Conservation (phyloP, 2,329 filamentous ascomycete genomes). For the Claviceps digitariae region DNA sequence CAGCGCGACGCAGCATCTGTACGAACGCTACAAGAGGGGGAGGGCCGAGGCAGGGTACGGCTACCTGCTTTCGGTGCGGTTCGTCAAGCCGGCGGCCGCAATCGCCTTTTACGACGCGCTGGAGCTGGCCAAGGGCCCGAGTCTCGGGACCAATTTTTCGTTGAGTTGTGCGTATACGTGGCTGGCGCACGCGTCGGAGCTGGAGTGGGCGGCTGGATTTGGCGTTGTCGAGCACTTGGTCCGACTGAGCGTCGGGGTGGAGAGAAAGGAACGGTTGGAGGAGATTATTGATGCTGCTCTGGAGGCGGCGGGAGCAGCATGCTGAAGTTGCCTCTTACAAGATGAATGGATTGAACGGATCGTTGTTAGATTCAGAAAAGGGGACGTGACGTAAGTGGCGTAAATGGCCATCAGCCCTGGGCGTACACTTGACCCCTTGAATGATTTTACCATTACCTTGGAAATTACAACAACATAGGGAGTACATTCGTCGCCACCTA, state of each 20-base stretch:
- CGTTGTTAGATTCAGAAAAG: no score
- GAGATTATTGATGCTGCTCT: neutral
- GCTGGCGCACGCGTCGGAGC: conserved; percentile 23
- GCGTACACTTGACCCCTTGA: no score
- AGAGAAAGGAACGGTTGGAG: conserved; percentile 11
- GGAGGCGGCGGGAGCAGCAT: neutral
- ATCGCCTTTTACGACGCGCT: conserved; percentile 34
- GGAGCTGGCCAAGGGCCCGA: conserved; percentile 33
- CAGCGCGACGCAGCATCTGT: conserved; percentile 19
- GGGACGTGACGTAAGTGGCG: no score
- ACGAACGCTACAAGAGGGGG: conserved; percentile 17
- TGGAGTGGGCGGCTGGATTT: conserved; percentile 23
- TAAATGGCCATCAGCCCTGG: no score
- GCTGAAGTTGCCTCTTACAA: neutral
- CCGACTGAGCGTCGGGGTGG: conserved; percentile 30
- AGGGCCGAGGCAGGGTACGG: conserved; percentile 29
- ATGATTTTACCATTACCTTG: no score
- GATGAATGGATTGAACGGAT: no score
- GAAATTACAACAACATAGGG: no score
- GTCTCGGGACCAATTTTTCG: conserved; percentile 36
- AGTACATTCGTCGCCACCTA: no score
- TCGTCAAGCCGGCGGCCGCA: conserved; percentile 22
- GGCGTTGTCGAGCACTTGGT: conserved; percentile 27
- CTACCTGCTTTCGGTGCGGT: conserved; percentile 36
- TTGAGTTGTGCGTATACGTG: conserved; percentile 28